phyloP scores from a whole-genome alignment of 2,329 filamentous ascomycete genomes.

The Westerdykella aurantiaca region DNA sequence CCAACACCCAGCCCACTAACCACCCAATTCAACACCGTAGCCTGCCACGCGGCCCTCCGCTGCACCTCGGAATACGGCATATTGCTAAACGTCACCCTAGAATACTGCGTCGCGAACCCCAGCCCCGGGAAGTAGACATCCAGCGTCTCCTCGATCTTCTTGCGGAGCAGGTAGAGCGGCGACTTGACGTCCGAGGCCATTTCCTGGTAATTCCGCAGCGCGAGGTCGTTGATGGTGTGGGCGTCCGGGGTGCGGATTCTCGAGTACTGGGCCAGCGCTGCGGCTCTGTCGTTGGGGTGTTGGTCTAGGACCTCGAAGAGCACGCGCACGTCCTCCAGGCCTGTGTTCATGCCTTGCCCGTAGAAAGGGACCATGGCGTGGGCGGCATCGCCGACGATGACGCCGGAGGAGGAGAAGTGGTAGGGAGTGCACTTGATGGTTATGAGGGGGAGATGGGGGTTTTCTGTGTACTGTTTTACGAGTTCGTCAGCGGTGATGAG shows the following conservation, averaged over 20 bases:
- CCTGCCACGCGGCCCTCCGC: conserved; percentile 51
- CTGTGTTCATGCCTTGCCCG: conserved; percentile 95
- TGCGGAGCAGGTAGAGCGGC: conserved; percentile 70
- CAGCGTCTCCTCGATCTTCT: conserved; percentile 78
- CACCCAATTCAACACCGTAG: conserved; percentile 26
- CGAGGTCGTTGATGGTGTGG: conserved; percentile 86
- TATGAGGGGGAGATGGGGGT: conserved; percentile 88
- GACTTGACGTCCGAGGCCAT: conserved; percentile 85
- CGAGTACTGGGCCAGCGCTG: conserved; percentile 68
- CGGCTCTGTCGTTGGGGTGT: conserved; percentile 42
- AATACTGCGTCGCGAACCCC: conserved; percentile 91
- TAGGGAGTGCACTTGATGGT: conserved; percentile 89
- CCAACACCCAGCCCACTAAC: conserved; percentile 19
- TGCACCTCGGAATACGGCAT: conserved; percentile 83
- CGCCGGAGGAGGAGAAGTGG: conserved; percentile 68
- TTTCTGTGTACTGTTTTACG: conserved; percentile 66
- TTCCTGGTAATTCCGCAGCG: conserved; percentile 84
- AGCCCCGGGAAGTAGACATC: conserved; percentile 68
- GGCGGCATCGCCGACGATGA: conserved; percentile 87
- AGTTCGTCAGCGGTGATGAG: conserved; percentile 65
- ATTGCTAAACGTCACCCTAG: conserved; percentile 87
- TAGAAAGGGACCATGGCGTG: conserved; percentile 99
- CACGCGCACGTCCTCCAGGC: conserved; percentile 86
- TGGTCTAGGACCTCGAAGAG: conserved; percentile 78
- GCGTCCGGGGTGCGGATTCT: conserved; percentile 68